phyloP scores from a whole-genome alignment of 169 alveolate genomes.

The Cryptosporidium tyzzeri region DNA sequence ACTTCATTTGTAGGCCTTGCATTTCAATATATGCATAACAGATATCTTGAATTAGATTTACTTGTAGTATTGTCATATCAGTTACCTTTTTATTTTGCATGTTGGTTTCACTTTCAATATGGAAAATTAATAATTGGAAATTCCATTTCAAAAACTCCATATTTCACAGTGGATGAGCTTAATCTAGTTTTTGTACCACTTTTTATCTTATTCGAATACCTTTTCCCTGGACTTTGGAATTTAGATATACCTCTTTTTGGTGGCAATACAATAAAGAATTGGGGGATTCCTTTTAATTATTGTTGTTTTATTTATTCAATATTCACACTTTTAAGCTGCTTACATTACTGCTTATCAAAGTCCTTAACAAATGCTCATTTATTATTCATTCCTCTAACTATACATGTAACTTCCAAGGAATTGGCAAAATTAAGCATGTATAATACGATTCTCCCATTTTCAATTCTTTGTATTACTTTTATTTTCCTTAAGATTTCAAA shows the following conservation, averaged over 20 bases:
- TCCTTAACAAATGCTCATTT: not conserved
- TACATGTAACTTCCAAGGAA: constrained; percentile 17
- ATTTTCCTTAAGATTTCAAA: constrained; percentile 50
- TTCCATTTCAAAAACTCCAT: constrained; percentile 35
- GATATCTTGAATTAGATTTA: not conserved
- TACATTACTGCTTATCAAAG: not conserved
- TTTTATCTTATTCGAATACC: constrained; percentile 35
- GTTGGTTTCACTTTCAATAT: constrained; percentile 62
- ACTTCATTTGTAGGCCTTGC: constrained; percentile 64
- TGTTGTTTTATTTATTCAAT: constrained; percentile 42
- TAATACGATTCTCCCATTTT: constrained; percentile 24
- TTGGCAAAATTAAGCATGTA: not conserved
- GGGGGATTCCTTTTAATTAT: constrained; percentile 35
- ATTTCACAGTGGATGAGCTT: constrained; percentile 74
- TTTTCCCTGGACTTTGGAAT: constrained; percentile 45
- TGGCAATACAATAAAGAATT: not conserved
- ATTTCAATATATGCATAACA: constrained; percentile 61
- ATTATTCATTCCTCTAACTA: constrained; percentile 5
- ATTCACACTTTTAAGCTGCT: not conserved
- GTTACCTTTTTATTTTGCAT: constrained; percentile 63
- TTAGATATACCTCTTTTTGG: constrained; percentile 20
- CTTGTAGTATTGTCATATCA: constrained; percentile 53
- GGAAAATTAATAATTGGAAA: constrained; percentile 68
- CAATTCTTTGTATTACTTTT: constrained; percentile 33
- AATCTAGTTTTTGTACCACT: constrained; percentile 48